Conservation (phyloP, 371 early-diverging fungal species). For the Actinomucor elegans region DNA sequence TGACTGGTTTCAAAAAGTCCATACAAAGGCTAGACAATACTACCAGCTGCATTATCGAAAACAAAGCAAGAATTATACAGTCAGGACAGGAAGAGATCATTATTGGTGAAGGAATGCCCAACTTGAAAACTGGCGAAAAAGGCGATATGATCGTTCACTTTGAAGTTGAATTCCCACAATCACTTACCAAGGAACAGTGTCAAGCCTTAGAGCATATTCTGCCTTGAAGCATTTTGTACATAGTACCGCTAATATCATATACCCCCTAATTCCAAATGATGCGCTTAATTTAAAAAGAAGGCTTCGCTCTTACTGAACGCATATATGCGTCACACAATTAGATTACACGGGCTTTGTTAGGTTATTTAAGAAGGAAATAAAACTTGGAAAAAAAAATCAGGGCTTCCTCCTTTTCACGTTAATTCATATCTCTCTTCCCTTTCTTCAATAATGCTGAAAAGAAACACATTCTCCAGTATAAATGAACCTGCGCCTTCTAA, state of each 20-base stretch:
- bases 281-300: no score
- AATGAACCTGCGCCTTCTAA: not conserved
- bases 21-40: conserved; percentile 80
- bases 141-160: conserved; percentile 80
- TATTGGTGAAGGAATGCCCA: conserved; percentile 92
- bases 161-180: conserved; percentile 72
- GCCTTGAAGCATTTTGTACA: no score
- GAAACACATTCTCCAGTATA: not conserved
- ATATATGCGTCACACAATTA: no score
- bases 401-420: no score
- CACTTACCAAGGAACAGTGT: not conserved
- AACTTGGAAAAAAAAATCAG: no score
- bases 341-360: no score
- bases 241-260: no score
- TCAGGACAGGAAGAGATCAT: conserved; percentile 76
- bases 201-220: not conserved
- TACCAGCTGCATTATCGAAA: conserved; percentile 33
- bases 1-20: conserved; percentile 66
- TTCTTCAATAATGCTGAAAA: no score
- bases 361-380: no score
- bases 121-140: conserved; percentile 76
- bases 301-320: no score
- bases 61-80: conserved; percentile 32
- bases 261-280: no score
- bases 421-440: no score